Base-by-base conservation (phyloP, 345 rosid genomes). In the Boechera divaricarpa region DNA sequence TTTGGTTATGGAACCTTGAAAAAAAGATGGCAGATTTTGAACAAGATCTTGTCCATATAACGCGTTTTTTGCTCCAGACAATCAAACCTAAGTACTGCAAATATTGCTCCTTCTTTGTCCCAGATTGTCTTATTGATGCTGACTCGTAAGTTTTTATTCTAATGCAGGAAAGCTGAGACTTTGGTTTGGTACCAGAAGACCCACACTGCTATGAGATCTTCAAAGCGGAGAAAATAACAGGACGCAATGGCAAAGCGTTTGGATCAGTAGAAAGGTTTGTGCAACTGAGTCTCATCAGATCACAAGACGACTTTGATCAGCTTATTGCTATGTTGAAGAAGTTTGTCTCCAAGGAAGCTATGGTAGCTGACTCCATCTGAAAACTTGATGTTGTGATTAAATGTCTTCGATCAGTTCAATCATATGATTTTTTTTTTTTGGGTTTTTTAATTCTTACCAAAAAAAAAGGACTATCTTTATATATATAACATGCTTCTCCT, bases 221-320 rank as follows among this genome's bases (percentile, higher is more conserved):
- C 7, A 76, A 10, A 62, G 84, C 73, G 2, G 91, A 82, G 1
- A 86, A 85, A 3, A 89, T 92, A 68, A 72, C 36, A 1, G 85
- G 88, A 0, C 86, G 94, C 7, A 15, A 12, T 9, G 98, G 96
- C 0, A 63, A 45, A 3, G 0, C 5, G 4, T 90, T 85, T 69
- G 77, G 73, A 29, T 84, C 84, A 0, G 83, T 73, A 0, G 80
- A 79, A 28, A 79, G 67, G 0, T 82, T 82, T 49, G 89, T 84
- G 5, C 76, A 91, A 8, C 81, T 90, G 51, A 89, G 91, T 80
- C 82, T 92, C 51, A 70, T 90, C 44, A 81, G 75, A 47, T 71
- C 81, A 64, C 76, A 84, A 74, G 92, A 92, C 18, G 91, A 90
- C 44, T 88, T 87, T 63, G 85, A 92, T 35, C 79, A 45, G n/a